phyloP scores from a whole-genome alignment of 345 rosid genomes.

The Xanthoceras sorbifolium region DNA sequence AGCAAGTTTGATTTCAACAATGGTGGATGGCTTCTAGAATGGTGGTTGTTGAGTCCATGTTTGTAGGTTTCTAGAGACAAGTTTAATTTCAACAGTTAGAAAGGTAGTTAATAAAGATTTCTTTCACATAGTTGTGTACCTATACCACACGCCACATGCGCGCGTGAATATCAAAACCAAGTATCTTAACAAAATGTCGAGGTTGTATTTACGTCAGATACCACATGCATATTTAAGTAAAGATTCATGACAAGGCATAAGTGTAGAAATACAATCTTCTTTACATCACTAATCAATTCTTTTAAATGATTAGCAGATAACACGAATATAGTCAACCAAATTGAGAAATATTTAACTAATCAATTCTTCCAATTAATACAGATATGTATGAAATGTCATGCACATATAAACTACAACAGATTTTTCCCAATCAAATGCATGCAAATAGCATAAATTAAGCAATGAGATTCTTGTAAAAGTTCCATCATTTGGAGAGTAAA shows the following conservation, averaged over 20 bases:
- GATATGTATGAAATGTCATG: too few relatives aligned
- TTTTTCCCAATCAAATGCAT: neutral
- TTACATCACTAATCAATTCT: neutral
- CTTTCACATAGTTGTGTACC: too few relatives aligned
- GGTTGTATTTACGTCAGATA: neutral
- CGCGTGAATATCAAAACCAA: neutral
- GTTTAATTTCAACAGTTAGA: too few relatives aligned
- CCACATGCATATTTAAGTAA: neutral
- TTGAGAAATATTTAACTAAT: neutral
- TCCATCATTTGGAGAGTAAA: neutral
- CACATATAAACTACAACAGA: too few relatives aligned
- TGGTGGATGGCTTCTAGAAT: too few relatives aligned
- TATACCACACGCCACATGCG: neutral
- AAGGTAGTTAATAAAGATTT: too few relatives aligned
- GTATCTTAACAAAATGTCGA: neutral
- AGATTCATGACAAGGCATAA: neutral
- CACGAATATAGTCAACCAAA: neutral
- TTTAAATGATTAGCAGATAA: neutral
- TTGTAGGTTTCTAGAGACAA: too few relatives aligned
- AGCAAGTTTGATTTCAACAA: too few relatives aligned
- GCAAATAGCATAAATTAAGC: neutral
- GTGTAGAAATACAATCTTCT: too few relatives aligned
- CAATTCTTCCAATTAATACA: neutral
- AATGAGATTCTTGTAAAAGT: neutral
- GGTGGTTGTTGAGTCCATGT: too few relatives aligned